Conservation (phyloP, 805 yeast genomes). For the Barnettozyma botsteinii region DNA sequence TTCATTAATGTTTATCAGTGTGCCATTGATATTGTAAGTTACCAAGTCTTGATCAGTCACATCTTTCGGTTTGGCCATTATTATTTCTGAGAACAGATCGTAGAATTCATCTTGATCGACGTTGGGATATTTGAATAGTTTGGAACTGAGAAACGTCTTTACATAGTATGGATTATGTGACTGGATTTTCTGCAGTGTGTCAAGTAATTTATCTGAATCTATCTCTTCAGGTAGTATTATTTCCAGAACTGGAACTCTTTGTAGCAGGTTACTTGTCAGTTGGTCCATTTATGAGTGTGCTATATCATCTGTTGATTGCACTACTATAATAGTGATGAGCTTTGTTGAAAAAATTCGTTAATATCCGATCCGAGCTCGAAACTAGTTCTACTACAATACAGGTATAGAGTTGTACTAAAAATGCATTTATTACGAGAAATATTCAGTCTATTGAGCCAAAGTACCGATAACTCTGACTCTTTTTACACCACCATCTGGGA, state of each 20-base stretch:
- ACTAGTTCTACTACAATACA: no score
- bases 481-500: slow-evolving; percentile 97
- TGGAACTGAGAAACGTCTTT: slow-evolving; percentile 32
- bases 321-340: no score
- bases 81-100: slow-evolving; percentile 27
- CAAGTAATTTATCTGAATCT: slow-evolving; percentile 15
- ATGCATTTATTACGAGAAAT: background rate
- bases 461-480: slow-evolving; percentile 77
- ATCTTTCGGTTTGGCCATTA: slow-evolving; percentile 22
- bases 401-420: no score
- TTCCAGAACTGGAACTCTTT: slow-evolving; percentile 18
- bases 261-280: slow-evolving; percentile 16
- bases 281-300: slow-evolving; percentile 18
- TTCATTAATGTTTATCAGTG: slow-evolving; percentile 40
- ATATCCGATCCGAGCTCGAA: no score
- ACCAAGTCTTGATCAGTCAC: slow-evolving; percentile 28
- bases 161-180: slow-evolving; percentile 48
- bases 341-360: no score
- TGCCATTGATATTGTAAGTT: slow-evolving; percentile 24
- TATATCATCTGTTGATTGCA: no score
- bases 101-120: slow-evolving; percentile 36
- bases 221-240: slow-evolving; percentile 13
- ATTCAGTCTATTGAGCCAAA: slow-evolving; percentile 9
- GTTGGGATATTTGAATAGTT: slow-evolving; percentile 28
- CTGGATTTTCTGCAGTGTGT: slow-evolving; percentile 18